These are phyloP conservation scores for Diaporthe nobilis DNA, from an alignment of 2,329 filamentous ascomycete species.

Conservation along the genomic window DNA sequence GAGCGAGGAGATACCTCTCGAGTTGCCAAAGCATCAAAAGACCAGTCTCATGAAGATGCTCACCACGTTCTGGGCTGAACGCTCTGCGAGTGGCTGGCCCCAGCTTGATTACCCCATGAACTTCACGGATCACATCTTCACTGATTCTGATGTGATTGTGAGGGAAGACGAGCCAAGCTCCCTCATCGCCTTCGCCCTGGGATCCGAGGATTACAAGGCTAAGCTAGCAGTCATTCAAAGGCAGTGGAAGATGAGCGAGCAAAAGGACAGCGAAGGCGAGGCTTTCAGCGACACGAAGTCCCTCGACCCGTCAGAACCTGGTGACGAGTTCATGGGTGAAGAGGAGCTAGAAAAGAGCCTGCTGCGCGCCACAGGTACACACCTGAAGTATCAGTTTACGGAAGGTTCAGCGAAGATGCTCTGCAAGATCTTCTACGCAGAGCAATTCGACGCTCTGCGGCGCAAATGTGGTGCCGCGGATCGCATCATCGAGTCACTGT, in stretches of 20 bases:
- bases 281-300: constrained; percentile 49
- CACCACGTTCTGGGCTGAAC: constrained; percentile 98
- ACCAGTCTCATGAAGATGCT: constrained; percentile 95
- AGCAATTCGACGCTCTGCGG: constrained; percentile 95
- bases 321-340: constrained; percentile 67
- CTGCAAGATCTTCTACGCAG: constrained; percentile 98
- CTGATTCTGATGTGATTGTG: constrained; percentile 96
- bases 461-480: constrained; percentile 94
- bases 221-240: constrained; percentile 80
- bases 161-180: constrained; percentile 98
- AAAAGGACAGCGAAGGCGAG: constrained; percentile 53
- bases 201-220: constrained; percentile 86
- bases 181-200: constrained; percentile 92
- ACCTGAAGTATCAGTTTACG: constrained; percentile 95
- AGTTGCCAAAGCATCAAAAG: constrained; percentile 93
- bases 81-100: constrained; percentile 95
- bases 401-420: constrained; percentile 95
- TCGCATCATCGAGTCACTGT: constrained; percentile 94
- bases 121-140: constrained; percentile 93
- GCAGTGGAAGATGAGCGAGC: constrained; percentile 60
- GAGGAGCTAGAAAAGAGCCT: constrained; percentile 88
- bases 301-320: constrained; percentile 53
- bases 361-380: constrained; percentile 86
- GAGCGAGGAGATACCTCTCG: constrained; percentile 73
- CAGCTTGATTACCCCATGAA: constrained; percentile 92